Percentiles rank a stretch among this genome's conserved stretches.
Conservation (phyloP, 176 grass and related monocot genomes). For the Oryza meridionalis region DNA sequence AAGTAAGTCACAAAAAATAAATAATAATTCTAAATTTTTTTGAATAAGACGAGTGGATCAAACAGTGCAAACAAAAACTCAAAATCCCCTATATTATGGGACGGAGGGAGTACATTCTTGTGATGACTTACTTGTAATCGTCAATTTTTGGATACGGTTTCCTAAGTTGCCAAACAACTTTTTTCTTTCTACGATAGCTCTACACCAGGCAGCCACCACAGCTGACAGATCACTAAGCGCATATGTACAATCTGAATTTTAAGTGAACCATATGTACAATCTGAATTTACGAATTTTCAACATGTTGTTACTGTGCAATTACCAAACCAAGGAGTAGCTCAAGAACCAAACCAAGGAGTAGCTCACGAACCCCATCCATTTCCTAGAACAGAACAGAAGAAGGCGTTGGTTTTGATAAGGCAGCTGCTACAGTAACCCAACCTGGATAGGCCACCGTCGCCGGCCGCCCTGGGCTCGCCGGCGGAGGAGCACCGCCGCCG, state of each 20-base stretch:
- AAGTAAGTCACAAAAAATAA: too few relatives aligned
- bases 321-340: background rate
- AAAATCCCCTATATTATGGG: too few relatives aligned
- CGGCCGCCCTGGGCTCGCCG: conserved; percentile 49
- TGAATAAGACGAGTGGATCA: too few relatives aligned
- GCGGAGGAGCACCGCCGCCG: conserved; percentile 52
- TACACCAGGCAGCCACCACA: conserved; percentile 4
- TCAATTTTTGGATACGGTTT: background rate
- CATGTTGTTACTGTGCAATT: background rate
- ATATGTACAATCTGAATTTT: too few relatives aligned
- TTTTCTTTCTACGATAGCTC: background rate
- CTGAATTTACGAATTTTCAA: background rate
- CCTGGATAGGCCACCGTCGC: conserved; percentile 49
- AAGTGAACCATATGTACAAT: background rate
- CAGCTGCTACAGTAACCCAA: background rate
- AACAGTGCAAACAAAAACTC: too few relatives aligned
- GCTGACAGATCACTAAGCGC: background rate
- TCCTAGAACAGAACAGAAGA: background rate
- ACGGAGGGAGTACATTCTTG: too few relatives aligned
- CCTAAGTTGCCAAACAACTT: background rate
- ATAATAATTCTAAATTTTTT: too few relatives aligned
- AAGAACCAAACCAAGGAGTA: background rate
- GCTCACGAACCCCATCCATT: background rate
- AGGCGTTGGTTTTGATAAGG: background rate
- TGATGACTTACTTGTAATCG: background rate